Conservation (phyloP, 352 stramenopile species). For the Phytophthora foliorum region DNA sequence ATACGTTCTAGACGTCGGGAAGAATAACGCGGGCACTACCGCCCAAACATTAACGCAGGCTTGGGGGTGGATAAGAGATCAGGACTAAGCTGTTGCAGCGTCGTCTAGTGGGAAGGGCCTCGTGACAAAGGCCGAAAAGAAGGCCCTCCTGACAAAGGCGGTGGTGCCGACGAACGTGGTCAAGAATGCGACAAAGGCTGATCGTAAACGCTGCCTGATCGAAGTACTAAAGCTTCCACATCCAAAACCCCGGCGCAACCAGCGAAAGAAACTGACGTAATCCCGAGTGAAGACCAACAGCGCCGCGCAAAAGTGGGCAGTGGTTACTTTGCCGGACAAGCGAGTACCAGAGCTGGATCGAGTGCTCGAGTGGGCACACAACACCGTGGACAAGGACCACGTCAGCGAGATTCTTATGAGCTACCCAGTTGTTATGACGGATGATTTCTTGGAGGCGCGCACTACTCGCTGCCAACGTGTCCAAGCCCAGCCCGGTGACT, state of each 20-base stretch:
- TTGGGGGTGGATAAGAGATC: background rate
- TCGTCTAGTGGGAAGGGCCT: background rate
- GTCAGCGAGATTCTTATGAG: no score
- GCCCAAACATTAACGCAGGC: no score
- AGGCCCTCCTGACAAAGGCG: background rate
- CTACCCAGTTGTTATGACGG: background rate
- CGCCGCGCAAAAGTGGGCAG: background rate
- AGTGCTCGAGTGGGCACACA: no score
- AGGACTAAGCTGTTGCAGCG: background rate
- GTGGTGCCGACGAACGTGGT: background rate
- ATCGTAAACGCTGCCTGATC: no score
- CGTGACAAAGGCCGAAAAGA: background rate
- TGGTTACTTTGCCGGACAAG: background rate
- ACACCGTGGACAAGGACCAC: no score
- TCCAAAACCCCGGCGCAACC: no score
- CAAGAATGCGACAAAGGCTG: no score
- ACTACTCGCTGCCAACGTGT: background rate
- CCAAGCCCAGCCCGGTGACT: background rate
- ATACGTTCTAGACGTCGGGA: no score
- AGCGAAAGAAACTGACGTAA: background rate
- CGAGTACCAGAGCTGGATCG: no score
- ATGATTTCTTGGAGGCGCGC: background rate
- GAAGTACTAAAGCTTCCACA: no score
- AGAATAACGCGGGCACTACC: no score
- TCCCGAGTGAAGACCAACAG: background rate